phyloP scores from a whole-genome alignment of 345 rosid species.

The Citrus cavaleriei region DNA sequence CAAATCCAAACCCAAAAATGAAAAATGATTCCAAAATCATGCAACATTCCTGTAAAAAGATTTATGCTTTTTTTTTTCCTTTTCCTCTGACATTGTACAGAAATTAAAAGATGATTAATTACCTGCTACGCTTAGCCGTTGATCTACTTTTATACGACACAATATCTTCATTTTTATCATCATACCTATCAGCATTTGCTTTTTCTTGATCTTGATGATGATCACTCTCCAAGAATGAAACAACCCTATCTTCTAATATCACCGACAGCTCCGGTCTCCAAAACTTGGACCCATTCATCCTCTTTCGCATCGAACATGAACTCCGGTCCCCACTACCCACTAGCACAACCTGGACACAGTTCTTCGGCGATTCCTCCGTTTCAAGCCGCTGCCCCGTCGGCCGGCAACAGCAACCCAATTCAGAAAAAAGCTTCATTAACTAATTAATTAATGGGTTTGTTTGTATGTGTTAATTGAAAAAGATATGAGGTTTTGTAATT shows the following conservation, averaged over 20 bases:
- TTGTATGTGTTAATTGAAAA: too few relatives aligned
- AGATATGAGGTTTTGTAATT: too few relatives aligned
- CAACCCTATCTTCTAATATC: conserved; percentile 23
- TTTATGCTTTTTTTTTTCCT: too few relatives aligned
- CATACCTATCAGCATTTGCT: not conserved
- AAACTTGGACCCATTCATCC: not conserved
- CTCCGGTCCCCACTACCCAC: not conserved
- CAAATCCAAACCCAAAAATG: too few relatives aligned
- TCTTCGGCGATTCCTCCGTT: not conserved
- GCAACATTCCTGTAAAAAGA: too few relatives aligned
- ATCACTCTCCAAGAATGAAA: not conserved
- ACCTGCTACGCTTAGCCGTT: not conserved
- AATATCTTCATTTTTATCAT: conserved; percentile 1
- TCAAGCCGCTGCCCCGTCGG: not conserved
- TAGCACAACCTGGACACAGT: not conserved
- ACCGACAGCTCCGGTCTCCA: conserved; percentile 29
- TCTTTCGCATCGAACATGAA: not conserved
- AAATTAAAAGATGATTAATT: too few relatives aligned
- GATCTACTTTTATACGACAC: not conserved
- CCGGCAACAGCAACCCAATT: conserved; percentile 13
- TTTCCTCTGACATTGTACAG: too few relatives aligned
- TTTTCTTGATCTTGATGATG: not conserved
- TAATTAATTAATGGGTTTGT: too few relatives aligned
- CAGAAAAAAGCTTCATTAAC: conserved; percentile 26
- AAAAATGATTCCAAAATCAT: too few relatives aligned